Evolutionary conservation across 2,329 filamentous ascomycete species (phyloP), one percentile per base, ranked within the genome.

Genomic region (Cercospora canescens): DNA sequence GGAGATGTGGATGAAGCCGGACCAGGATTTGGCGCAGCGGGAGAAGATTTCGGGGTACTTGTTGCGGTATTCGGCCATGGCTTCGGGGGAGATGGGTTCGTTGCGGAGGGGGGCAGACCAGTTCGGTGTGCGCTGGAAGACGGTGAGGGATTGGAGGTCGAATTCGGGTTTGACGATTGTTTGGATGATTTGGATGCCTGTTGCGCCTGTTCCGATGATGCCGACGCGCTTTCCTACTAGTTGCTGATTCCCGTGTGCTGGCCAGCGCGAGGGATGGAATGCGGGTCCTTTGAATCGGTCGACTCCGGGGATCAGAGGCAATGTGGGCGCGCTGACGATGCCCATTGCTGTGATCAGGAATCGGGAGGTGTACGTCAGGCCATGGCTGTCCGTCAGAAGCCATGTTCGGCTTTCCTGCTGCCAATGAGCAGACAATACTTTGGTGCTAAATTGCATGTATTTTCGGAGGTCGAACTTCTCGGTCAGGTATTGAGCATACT

Each of bases 61-160:
- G 61, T 59, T 71, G 60, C 60, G 71, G 69, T 65, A 74, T 57
- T 66, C 67, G 61, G 54, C 69, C 74, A 66, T 69, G 28, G 67
- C 69, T 64, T 58, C 75, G 65, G 39, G 74, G 57, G 30, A 65
- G 45, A 64, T 71, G 56, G 63, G 30, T 69, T 71, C 69, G 69
- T 71, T 71, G 68, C 59, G 67, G 62, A 67, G 65, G 64, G 73
- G 73, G 8, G 74, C 72, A 24, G 77, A 72, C 74, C 73, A 78
- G 18, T 90, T 91, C 0, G 89, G 88, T 0, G 88, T 91, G 12
- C 89, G 83, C 71, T 90, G 87, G 75, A 90, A 90, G 24, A 91
- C 86, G 0, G 79, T 82, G 1, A 91, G 74, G 3, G 74, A 78
- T 24, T 65, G 65, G 61, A 78, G 72, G 3, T 67, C 52, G 3